These are phyloP conservation scores for Aspergillus unguis DNA, from an alignment of 2,329 filamentous ascomycete species.

Conservation along the genomic window DNA sequence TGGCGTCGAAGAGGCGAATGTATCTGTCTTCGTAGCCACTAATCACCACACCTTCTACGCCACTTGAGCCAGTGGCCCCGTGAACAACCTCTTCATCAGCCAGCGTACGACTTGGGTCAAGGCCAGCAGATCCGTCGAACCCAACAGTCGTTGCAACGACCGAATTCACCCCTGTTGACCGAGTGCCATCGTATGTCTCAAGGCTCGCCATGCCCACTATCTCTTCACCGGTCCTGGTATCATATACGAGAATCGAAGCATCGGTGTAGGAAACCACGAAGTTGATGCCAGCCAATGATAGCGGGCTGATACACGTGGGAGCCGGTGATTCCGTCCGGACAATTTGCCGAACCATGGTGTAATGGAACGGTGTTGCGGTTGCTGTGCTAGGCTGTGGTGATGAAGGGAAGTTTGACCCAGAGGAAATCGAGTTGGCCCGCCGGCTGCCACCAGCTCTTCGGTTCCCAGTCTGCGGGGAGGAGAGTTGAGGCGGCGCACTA, in stretches of 20 bases:
- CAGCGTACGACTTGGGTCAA: constrained; percentile 62
- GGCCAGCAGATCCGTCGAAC: constrained; percentile 62
- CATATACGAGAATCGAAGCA: constrained; percentile 84
- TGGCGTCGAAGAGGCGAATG: constrained; percentile 96
- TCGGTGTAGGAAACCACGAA: constrained; percentile 94
- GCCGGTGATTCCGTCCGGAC: constrained; percentile 65
- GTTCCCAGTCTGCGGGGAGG: constrained; percentile 71
- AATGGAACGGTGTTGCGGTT: constrained; percentile 79
- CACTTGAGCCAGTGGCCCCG: constrained; percentile 78
- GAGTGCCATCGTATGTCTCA: constrained; percentile 88
- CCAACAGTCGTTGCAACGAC: constrained; percentile 83
- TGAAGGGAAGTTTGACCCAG: constrained; percentile 85
- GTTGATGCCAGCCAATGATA: constrained; percentile 76
- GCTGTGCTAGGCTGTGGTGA: constrained; percentile 86
- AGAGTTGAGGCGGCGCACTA: constrained; percentile 80
- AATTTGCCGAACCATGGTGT: constrained; percentile 85
- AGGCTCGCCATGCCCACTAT: constrained; percentile 88
- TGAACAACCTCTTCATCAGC: constrained; percentile 70
- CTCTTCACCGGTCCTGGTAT: constrained; percentile 87
- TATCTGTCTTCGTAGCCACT: constrained; percentile 95
- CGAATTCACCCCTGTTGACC: constrained; percentile 79
- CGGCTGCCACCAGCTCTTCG: constrained; percentile 73
- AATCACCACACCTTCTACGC: constrained; percentile 89
- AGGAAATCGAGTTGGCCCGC: constrained; percentile 88
- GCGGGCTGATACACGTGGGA: constrained; percentile 86